Evolutionary conservation across 768 basidiomycete genomes (phyloP), one percentile per base, ranked within the genome.

Genomic region (Mycena rosella): DNA sequence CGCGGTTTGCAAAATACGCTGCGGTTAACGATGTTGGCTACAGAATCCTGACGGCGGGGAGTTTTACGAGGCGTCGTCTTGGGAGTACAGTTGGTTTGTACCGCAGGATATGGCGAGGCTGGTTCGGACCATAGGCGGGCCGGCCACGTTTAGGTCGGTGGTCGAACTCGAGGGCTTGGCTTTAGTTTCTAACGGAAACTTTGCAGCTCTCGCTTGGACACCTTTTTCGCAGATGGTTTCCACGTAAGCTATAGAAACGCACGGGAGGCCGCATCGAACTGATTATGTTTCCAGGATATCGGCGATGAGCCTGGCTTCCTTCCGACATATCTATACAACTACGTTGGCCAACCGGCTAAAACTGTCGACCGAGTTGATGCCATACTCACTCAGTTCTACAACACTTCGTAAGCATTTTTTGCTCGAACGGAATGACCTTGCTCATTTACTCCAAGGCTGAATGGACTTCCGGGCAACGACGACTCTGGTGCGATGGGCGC

Each of bases 261-360:
- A 22, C 22, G n/a, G n/a, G 5, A 29, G 9, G 24, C 9, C 6
- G 6, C 18, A 27, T 38, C 32, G 42, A 45, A 24, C 49, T 47
- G 8, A 34, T n/a, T 34, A 20, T 34, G 17, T 53, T 29, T 24
- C 24, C 26, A 63, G 61, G 65, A 67, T 45, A 66, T 70, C 40
- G 69, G 69, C 13, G 69, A 70, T 32, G 69, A 70, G 48, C 69
- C 69, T 44, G 69, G 69, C 11, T 70, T 70, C 64, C 51, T 70
- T 27, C 69, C 69, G 8, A 70, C 69, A 26, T 70, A 70, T 52
- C 45, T 67, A 18, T 70, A 70, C 60, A 70, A 70, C 55, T 70
- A 70, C 26, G 65, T 67, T 45, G 69, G 69, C 15, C 55, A 70
- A 34, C 69, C 69, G 15, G 29, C 52, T 17, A 70, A 70, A 47